Evolutionary conservation across 176 grass and related monocot species (phyloP).

Genomic region (Pontederia crassipes): DNA sequence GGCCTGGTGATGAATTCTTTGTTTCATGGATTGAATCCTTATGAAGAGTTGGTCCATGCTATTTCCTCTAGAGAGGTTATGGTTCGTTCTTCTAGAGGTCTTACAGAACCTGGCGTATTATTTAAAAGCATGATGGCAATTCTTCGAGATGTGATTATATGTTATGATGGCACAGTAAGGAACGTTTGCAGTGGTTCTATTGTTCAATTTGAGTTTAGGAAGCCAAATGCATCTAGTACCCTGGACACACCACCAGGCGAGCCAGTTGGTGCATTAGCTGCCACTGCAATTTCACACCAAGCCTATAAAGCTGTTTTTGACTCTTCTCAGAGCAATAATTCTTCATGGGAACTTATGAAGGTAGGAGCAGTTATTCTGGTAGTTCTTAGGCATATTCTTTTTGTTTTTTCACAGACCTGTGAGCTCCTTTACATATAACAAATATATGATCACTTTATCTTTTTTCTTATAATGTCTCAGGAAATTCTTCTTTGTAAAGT

Average conservation of each 20-base stretch:
- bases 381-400: conserved; percentile 8
- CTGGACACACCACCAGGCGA: conserved; percentile 45
- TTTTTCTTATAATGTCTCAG: conserved; percentile 22
- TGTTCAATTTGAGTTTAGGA: conserved; percentile 58
- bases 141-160: conserved; percentile 76
- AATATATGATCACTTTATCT: background rate
- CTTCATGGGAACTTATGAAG: conserved; percentile 96
- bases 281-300: conserved; percentile 81
- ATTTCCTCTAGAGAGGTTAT: conserved; percentile 79
- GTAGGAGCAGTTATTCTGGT: conserved; percentile 22
- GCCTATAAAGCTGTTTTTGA: conserved; percentile 89
- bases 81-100: conserved; percentile 81
- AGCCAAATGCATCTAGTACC: conserved; percentile 29
- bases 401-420: background rate
- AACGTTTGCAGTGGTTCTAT: conserved; percentile 83
- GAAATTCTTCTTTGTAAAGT: conserved; percentile 58
- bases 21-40: conserved; percentile 78
- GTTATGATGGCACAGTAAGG: conserved; percentile 85
- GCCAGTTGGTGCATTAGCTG: conserved; percentile 92
- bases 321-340: conserved; percentile 88
- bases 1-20: conserved; percentile 65
- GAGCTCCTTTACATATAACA: background rate
- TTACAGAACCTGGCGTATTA: conserved; percentile 83
- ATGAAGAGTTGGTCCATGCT: conserved; percentile 76
- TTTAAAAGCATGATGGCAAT: conserved; percentile 93